These are phyloP conservation scores for Limtongia smithiae DNA, from an alignment of 805 yeast genomes.

Conservation along the genomic window DNA sequence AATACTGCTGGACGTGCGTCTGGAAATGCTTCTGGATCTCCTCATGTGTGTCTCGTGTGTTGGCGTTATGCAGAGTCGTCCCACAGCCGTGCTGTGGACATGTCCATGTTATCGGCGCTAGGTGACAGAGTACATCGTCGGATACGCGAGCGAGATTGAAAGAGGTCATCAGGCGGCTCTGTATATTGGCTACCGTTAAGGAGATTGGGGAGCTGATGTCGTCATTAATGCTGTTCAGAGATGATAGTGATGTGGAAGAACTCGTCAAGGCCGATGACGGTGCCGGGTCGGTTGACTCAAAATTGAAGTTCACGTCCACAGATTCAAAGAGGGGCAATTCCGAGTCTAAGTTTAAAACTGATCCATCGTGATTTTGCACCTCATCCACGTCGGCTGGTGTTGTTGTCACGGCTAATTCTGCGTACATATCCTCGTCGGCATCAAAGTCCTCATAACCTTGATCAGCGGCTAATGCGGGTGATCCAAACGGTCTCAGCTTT, in stretches of 20 bases:
- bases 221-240: too few species aligned
- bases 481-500: slow-evolving; percentile 17
- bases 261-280: too few species aligned
- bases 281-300: too few species aligned
- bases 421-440: background rate
- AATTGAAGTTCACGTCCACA: too few species aligned
- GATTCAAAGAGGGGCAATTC: too few species aligned
- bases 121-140: background rate
- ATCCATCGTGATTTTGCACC: too few species aligned
- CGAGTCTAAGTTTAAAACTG: too few species aligned
- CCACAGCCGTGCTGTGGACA: slow-evolving; percentile 24
- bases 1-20: slow-evolving; percentile 17
- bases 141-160: slow-evolving; percentile 5
- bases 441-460: slow-evolving; percentile 14
- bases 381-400: too few species aligned
- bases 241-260: too few species aligned
- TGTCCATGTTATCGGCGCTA: slow-evolving; percentile 9
- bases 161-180: slow-evolving; percentile 9
- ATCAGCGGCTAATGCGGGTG: slow-evolving; percentile 1
- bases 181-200: slow-evolving; percentile 11
- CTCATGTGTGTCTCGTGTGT: slow-evolving; percentile 16
- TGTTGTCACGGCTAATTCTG: background rate
- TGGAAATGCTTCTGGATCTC: slow-evolving; percentile 21
- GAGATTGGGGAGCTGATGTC: too few species aligned
- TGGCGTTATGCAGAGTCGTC: slow-evolving; percentile 6